Evolutionary conservation across 306 rosid species (phyloP).

Genomic region (Pterocarpus santalinus): DNA sequence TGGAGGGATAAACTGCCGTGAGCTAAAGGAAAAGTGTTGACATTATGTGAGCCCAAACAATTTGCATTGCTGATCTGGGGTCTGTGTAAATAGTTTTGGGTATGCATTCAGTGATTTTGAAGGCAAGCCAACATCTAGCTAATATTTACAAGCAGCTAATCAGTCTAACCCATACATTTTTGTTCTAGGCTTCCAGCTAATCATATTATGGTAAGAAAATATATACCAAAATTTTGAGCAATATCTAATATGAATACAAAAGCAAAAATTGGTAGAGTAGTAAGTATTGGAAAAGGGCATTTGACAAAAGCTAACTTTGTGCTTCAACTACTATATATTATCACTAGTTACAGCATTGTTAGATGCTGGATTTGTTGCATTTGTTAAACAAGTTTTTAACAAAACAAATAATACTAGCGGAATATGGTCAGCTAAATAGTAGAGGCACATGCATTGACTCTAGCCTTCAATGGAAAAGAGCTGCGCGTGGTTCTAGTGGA

Average conservation of each 20-base stretch:
- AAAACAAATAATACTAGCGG: background rate
- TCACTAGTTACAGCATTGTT: background rate
- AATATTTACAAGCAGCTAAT: no score
- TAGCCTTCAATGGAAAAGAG: background rate
- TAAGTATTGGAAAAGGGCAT: background rate
- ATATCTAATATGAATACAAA: background rate
- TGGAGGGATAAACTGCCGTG: background rate
- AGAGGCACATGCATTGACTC: slow-evolving; percentile 34
- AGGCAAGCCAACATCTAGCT: no score
- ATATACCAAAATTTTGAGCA: background rate
- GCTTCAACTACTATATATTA: background rate
- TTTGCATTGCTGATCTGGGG: no score
- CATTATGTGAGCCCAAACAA: no score
- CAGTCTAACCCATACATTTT: background rate
- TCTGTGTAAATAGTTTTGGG: no score
- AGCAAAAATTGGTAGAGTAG: background rate
- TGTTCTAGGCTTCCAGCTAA: background rate
- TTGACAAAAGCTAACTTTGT: background rate
- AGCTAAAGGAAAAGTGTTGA: background rate
- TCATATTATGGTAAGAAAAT: background rate
- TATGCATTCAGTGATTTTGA: no score
- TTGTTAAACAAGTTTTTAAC: slow-evolving; percentile 27
- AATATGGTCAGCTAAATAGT: slow-evolving; percentile 10
- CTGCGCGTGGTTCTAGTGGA: no score
- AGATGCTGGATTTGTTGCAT: slow-evolving; percentile 10